These are phyloP conservation scores for Ganoderma boninense DNA, from an alignment of 1,284 basidiomycete genomes.

Conservation along the genomic window DNA sequence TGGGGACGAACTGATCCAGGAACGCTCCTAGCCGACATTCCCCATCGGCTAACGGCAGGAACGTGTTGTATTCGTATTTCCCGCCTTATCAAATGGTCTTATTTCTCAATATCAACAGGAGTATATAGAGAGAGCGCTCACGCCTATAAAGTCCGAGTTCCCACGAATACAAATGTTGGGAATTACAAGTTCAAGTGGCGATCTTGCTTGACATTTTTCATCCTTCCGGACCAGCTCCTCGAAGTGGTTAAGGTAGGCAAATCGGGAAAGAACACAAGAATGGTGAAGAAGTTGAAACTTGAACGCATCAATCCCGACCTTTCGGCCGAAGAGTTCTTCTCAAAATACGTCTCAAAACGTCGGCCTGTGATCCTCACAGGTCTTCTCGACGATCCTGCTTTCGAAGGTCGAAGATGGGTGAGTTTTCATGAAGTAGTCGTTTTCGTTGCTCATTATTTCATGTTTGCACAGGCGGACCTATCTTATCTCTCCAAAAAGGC, in stretches of 20 bases:
- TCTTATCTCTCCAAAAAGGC: conserved; percentile 39
- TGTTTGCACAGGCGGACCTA: conserved; percentile 33
- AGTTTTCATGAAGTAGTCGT: background rate
- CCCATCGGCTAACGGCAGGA: background rate
- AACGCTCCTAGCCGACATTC: background rate
- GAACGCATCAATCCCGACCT: conserved; percentile 26
- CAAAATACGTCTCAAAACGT: conserved; percentile 38
- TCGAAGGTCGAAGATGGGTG: conserved; percentile 42
- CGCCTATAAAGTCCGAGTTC: background rate
- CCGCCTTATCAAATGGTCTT: background rate
- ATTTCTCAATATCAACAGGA: background rate
- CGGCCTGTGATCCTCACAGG: conserved; percentile 39
- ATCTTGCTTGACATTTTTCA: background rate
- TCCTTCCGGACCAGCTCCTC: background rate
- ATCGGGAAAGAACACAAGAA: conserved; percentile 7
- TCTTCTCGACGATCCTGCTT: conserved; percentile 39
- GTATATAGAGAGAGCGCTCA: background rate
- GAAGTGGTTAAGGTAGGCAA: background rate
- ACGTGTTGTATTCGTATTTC: background rate
- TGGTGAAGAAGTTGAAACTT: conserved; percentile 22
- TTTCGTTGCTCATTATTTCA: background rate
- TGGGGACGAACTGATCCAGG: conserved; percentile 12
- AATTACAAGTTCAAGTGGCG: no score
- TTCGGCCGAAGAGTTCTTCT: conserved; percentile 36
- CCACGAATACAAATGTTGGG: background rate